phyloP scores from a whole-genome alignment of 2,329 filamentous ascomycete species.

The Trichophyton mentagrophytes region DNA sequence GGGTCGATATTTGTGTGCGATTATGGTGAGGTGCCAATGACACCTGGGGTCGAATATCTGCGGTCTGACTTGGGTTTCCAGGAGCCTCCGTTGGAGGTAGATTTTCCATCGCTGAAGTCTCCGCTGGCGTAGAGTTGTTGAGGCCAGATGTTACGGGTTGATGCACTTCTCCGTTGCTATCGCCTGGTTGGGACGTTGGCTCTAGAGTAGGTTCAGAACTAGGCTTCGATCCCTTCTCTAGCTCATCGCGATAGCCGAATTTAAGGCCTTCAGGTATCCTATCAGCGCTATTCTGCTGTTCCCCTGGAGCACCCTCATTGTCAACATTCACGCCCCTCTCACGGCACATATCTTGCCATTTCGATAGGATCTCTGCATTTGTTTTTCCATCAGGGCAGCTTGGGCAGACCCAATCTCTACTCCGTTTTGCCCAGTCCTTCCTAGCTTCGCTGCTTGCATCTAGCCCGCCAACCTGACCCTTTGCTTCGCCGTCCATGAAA shows the following conservation, averaged over 20 bases:
- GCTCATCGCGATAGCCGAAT: constrained; percentile 27
- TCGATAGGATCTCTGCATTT: constrained; percentile 61
- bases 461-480: constrained; percentile 80
- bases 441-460: constrained; percentile 60
- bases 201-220: not conserved
- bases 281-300: constrained; percentile 27
- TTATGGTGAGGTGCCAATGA: not conserved
- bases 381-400: constrained; percentile 48
- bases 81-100: not conserved
- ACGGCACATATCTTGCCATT: constrained; percentile 48
- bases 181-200: not conserved
- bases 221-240: constrained; percentile 14
- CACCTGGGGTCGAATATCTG: not conserved
- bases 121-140: not conserved
- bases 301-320: constrained; percentile 27
- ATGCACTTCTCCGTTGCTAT: not conserved
- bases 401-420: constrained; percentile 52
- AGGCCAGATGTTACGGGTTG: not conserved
- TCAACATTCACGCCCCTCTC: constrained; percentile 33
- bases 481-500: constrained; percentile 86
- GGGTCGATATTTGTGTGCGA: not conserved
- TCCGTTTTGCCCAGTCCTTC: constrained; percentile 55
- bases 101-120: not conserved
- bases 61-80: not conserved
- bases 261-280: constrained; percentile 41